These are phyloP conservation scores for Trichophyton simii DNA, from an alignment of 2,329 filamentous ascomycete species.

Conservation along the genomic window DNA sequence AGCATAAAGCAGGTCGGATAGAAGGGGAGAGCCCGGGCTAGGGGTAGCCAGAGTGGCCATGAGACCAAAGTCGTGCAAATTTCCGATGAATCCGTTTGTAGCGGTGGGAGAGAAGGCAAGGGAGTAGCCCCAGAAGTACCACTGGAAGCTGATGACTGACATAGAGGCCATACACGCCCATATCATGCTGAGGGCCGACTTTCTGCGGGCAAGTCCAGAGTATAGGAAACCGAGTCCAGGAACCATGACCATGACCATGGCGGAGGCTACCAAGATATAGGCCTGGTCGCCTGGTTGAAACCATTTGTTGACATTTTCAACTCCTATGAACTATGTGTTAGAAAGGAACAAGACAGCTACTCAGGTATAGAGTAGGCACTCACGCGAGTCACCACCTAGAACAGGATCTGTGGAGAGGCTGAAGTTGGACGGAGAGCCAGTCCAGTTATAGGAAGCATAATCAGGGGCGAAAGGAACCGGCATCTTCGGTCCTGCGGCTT, in stretches of 20 bases:
- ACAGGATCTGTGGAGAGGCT: conserved; percentile 40
- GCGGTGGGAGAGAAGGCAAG: conserved; percentile 74
- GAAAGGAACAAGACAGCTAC: not conserved
- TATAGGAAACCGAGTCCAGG: conserved; percentile 96
- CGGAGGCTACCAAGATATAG: conserved; percentile 78
- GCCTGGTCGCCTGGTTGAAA: conserved; percentile 83
- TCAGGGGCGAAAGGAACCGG: conserved; percentile 19
- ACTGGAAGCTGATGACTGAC: conserved; percentile 88
- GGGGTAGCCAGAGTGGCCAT: conserved; percentile 69
- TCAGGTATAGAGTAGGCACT: conserved; percentile 27
- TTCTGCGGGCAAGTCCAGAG: conserved; percentile 90
- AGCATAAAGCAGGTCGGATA: conserved; percentile 81
- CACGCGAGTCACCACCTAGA: conserved; percentile 68
- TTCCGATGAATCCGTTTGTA: conserved; percentile 82
- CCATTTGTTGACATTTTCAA: conserved; percentile 90
- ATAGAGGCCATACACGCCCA: conserved; percentile 94
- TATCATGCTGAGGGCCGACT: conserved; percentile 92
- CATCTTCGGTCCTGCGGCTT: not conserved
- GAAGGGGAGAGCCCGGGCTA: conserved; percentile 76
- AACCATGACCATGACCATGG: conserved; percentile 93
- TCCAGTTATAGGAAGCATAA: conserved; percentile 40
- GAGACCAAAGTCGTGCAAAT: conserved; percentile 79
- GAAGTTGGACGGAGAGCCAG: conserved; percentile 34
- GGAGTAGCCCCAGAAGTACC: conserved; percentile 99
- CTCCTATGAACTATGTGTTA: conserved; percentile 40